Conservation (phyloP, 116 monocot species). For the Phalaenopsis hybrid region DNA sequence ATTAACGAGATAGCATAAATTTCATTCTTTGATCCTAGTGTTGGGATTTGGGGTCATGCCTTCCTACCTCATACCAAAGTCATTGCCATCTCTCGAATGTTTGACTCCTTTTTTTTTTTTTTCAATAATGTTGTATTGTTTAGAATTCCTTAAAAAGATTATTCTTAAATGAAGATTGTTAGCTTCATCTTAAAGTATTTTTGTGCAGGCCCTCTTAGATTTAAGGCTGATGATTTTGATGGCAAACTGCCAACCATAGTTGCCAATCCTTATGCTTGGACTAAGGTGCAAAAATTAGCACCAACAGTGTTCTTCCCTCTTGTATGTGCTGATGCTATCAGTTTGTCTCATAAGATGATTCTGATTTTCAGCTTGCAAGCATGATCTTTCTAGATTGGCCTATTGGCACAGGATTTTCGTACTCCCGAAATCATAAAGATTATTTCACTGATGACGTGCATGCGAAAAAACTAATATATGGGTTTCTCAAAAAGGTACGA, state of each 20-base stretch:
- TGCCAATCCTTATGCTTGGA: constrained; percentile 34
- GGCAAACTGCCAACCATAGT: constrained; percentile 25
- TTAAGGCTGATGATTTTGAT: constrained; percentile 1
- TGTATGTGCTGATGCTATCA: background rate
- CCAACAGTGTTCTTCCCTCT: background rate
- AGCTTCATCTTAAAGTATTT: background rate
- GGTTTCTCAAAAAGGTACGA: constrained; percentile 21
- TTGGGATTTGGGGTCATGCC: no score
- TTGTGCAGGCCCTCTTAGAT: background rate
- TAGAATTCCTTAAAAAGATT: background rate
- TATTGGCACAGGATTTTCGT: constrained; percentile 23
- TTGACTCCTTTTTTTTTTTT: background rate
- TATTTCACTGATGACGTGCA: constrained; percentile 11
- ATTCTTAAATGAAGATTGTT: background rate
- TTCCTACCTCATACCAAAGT: background rate
- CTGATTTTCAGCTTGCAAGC: constrained; percentile 14
- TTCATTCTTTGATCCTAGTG: background rate
- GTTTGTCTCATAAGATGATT: background rate
- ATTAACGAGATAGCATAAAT: background rate
- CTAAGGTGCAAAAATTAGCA: constrained; percentile 24
- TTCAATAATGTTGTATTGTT: background rate
- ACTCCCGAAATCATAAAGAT: constrained; percentile 7
- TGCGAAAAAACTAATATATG: background rate
- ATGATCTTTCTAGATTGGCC: constrained; percentile 28
- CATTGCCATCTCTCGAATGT: background rate